Evolutionary conservation across 306 rosid species (phyloP).

Genomic region (Elaeagnus macrophylla): DNA sequence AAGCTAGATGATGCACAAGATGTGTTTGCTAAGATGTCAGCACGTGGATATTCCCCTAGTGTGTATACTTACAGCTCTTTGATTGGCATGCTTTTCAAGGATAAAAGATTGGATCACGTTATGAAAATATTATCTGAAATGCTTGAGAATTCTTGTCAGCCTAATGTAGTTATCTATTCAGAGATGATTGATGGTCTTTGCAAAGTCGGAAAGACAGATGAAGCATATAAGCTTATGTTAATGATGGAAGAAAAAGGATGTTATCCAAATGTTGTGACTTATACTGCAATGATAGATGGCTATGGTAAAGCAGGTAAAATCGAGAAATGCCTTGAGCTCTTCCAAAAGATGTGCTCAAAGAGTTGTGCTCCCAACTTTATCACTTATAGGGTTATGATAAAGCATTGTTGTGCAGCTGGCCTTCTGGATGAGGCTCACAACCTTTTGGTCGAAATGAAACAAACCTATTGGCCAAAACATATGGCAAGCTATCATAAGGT

Average conservation of each 20-base stretch:
- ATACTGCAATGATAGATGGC: slow-evolving; percentile 86
- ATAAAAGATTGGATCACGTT: slow-evolving; percentile 65
- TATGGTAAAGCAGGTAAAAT: slow-evolving; percentile 62
- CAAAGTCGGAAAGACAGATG: slow-evolving; percentile 66
- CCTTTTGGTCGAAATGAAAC: slow-evolving; percentile 81
- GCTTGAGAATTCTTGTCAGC: slow-evolving; percentile 66
- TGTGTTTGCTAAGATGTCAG: slow-evolving; percentile 69
- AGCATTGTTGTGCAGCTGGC: slow-evolving; percentile 65
- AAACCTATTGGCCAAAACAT: slow-evolving; percentile 74
- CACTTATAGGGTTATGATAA: slow-evolving; percentile 74
- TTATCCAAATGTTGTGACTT: slow-evolving; percentile 76
- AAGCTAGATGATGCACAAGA: slow-evolving; percentile 72
- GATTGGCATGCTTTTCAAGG: slow-evolving; percentile 66
- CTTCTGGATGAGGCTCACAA: slow-evolving; percentile 61
- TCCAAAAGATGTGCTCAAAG: slow-evolving; percentile 63
- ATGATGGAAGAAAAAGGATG: slow-evolving; percentile 83
- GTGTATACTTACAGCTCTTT: slow-evolving; percentile 76
- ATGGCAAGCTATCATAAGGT: slow-evolving; percentile 53
- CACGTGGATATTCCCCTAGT: slow-evolving; percentile 60
- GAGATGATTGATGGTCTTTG: slow-evolving; percentile 85
- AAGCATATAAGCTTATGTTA: slow-evolving; percentile 71
- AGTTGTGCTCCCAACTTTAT: slow-evolving; percentile 82
- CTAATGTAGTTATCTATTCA: slow-evolving; percentile 82
- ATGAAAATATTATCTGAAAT: slow-evolving; percentile 71
- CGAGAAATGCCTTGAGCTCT: slow-evolving; percentile 61